Conservation (phyloP, 148 eudicot genomes). For the Gaultheria prostrata region DNA sequence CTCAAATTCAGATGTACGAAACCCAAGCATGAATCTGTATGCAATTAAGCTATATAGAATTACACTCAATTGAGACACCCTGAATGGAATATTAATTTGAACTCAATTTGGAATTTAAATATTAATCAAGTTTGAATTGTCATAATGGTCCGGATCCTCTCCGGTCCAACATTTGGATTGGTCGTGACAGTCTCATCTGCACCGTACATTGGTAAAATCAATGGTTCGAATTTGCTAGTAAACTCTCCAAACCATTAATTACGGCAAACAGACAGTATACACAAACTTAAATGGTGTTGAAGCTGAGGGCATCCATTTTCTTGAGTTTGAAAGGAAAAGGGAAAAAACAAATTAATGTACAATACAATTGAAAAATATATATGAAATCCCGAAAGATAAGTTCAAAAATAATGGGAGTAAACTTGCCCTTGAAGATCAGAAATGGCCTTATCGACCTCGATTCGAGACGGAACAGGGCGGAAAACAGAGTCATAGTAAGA, state of each 20-base stretch:
- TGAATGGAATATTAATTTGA: too few relatives aligned
- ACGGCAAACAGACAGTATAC: not conserved
- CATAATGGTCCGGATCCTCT: too few relatives aligned
- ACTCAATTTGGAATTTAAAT: not conserved
- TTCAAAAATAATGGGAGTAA: not conserved
- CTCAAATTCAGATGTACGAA: slow-evolving; percentile 11
- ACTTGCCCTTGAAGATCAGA: slow-evolving; percentile 39
- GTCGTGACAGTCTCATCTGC: too few relatives aligned
- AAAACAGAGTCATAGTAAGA: slow-evolving; percentile 26
- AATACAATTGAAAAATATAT: not conserved
- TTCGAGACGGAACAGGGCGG: slow-evolving; percentile 30
- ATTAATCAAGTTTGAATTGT: not conserved
- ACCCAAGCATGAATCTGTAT: slow-evolving; percentile 30
- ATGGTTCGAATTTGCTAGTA: too few relatives aligned
- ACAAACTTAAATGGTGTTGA: not conserved
- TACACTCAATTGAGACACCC: too few relatives aligned
- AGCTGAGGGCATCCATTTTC: not conserved
- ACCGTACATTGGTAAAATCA: too few relatives aligned
- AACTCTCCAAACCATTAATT: too few relatives aligned
- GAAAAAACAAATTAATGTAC: not conserved
- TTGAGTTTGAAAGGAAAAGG: not conserved
- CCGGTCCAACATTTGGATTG: too few relatives aligned
- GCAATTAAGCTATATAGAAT: too few relatives aligned
- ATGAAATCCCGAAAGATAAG: not conserved
- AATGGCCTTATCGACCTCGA: slow-evolving; percentile 43